Evolutionary conservation across 2,329 filamentous ascomycete species (phyloP).

Genomic region (Cryphonectria radicalis): DNA sequence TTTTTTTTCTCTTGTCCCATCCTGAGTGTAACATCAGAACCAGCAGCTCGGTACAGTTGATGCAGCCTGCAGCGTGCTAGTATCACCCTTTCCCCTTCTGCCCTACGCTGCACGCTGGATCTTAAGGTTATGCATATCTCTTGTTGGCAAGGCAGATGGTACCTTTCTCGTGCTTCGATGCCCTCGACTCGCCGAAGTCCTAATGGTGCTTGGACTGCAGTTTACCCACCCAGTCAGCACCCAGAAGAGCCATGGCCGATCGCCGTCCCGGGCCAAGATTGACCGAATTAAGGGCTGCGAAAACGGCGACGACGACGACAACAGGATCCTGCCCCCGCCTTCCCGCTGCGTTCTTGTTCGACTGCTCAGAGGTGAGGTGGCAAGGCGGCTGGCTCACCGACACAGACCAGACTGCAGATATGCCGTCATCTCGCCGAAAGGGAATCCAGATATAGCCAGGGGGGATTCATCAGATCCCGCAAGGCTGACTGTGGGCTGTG

Average conservation of each 20-base stretch:
- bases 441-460: neutral
- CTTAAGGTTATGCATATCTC: neutral
- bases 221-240: neutral
- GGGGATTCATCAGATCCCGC: neutral
- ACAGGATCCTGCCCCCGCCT: no score
- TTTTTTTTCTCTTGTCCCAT: neutral
- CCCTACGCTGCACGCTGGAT: neutral
- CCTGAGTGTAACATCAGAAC: neutral
- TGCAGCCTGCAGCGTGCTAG: slow-evolving; percentile 4
- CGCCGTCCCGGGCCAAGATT: neutral
- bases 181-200: neutral
- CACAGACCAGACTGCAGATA: neutral
- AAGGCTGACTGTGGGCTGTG: neutral
- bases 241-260: neutral
- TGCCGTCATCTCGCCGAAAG: neutral
- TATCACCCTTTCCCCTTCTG: neutral
- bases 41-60: slow-evolving; percentile 5
- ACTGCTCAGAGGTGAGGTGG: neutral
- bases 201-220: no score
- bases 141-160: neutral
- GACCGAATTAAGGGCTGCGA: neutral
- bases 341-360: neutral
- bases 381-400: neutral
- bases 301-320: neutral
- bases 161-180: neutral